Evolutionary conservation across 352 stramenopile species (phyloP), one percentile per base, ranked within the genome.

Genomic region (Pythium aquatile): DNA sequence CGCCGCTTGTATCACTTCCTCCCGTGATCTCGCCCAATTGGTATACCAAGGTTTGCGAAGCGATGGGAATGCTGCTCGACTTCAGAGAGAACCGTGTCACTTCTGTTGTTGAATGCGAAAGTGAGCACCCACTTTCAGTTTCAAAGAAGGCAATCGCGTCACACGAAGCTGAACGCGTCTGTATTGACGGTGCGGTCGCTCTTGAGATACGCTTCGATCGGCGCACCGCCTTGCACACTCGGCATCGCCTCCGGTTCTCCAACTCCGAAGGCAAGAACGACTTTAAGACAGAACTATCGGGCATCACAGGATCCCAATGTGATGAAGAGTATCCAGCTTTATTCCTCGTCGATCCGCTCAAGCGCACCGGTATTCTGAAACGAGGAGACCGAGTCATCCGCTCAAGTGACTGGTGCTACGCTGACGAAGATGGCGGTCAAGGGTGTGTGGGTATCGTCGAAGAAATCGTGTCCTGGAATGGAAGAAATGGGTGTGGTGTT

Each of bases 181-280:
- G 60, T 4, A 72, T 91, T 13, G 55, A 68, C n/a, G 77, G 73
- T 20, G 85, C 85, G 14, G 44, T 86, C 11, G 82, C 80, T 26
- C 61, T 93, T 17, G 85, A 94, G 61, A 77, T 94, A 28, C 76
- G 75, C 26, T 87, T 94, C 60, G 85, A 94, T 64, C 72, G 69
- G 16, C 74, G 68, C 1, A 90, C 79, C 4, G 76, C 73, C 26
- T n/a, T 94, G 16, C 40, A 57, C n/a, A 58, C 74, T 46, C 60
- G 11, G 1, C 68, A 68, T 42, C 46, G 37, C 5, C 32, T 73
- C 14, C 42, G 57, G 5, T 69, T 69, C 29, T 37, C 32, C 56
- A 14, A 13, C 17, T 8, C 7, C 26, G 17, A 20, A 17, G 8
- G 6, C 17, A 44, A 58, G 9, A 29, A 26, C 29, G 26, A 46